Evolutionary conservation across 805 yeast genomes (phyloP), one percentile per base, ranked within the genome.

Genomic region (Sugiyamaella lignohabitans): DNA sequence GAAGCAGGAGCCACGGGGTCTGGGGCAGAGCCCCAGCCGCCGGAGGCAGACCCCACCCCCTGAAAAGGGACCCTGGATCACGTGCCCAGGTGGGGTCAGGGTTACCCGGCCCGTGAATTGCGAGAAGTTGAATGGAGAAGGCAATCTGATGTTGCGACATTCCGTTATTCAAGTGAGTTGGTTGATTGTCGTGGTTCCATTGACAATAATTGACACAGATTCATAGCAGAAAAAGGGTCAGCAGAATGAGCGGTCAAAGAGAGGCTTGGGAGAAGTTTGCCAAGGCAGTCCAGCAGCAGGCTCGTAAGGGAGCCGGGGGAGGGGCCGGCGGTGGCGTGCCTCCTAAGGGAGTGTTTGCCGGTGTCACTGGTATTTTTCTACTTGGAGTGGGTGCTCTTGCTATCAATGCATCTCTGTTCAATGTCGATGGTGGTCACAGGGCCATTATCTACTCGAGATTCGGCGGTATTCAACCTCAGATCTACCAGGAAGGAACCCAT

Each of bases 391-490:
- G 79, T 48, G 76, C 79, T 2, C 43, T 77, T 38, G 61, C 74
- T 21, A 53, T 76, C 34, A 78, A 80, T 56, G 69, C 78, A 36
- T 72, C 88, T 1, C 68, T 84, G 30, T 84, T 81, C 69, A 84
- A 82, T 63, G 98, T 93, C 50, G 98, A 93, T 67, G 98, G 98
- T 79, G 98, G 98, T 68, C 98, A 91, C 67, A 76, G 98, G 63
- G 98, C 97, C 16, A 89, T 93, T 60, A 77, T 93, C 34, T 93
- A 93, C 65, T 87, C 95, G 21, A 80, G 98, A 62, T 43, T 88
- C 22, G 75, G 79, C 42, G 98, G 98, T 62, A 82, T 93, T 41
- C 84, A 80, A 61, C 80, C 89, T 16, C 76, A 73, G 50, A 87
- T 93, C 54, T 87, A 82, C 64, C 78, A 78, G 41, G 98, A 93